Conservation (phyloP, 257 asterid species). For the Capsicum baccatum region DNA sequence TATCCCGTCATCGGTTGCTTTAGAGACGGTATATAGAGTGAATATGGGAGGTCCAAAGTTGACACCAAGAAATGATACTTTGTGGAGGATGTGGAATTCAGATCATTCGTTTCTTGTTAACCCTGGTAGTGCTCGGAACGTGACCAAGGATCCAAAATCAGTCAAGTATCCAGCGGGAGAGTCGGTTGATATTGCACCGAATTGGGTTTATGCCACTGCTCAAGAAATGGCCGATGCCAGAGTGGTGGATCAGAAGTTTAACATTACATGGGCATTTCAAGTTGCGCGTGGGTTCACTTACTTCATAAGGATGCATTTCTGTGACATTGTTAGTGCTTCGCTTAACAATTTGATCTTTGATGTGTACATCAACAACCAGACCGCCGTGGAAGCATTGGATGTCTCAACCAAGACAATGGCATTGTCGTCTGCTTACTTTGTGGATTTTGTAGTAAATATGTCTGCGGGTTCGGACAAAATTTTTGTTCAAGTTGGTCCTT, state of each 20-base stretch:
- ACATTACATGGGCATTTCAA: conserved; percentile 42
- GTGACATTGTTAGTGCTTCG: conserved; percentile 44
- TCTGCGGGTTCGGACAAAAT: conserved; percentile 30
- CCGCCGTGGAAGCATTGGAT: conserved; percentile 37
- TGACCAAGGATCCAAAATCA: conserved; percentile 36
- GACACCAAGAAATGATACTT: conserved; percentile 45
- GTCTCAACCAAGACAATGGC: conserved; percentile 39
- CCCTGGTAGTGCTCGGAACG: conserved; percentile 33
- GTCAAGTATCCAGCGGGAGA: conserved; percentile 38
- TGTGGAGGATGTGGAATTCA: conserved; percentile 48
- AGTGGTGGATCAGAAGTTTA: conserved; percentile 43
- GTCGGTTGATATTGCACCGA: conserved; percentile 46
- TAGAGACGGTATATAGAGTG: conserved; percentile 43
- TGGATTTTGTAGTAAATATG: conserved; percentile 37
- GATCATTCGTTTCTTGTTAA: conserved; percentile 42
- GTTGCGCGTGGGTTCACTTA: conserved; percentile 39
- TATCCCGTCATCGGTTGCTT: conserved; percentile 34
- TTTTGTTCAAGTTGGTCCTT: conserved; percentile 41
- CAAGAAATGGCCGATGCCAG: conserved; percentile 50
- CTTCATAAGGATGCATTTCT: conserved; percentile 48
- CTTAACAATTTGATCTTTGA: conserved; percentile 37
- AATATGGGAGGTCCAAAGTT: conserved; percentile 45
- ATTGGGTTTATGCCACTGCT: conserved; percentile 46
- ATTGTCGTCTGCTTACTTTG: conserved; percentile 42
- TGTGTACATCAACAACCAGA: conserved; percentile 41